Percentiles rank a stretch among this genome's conserved stretches.
phyloP scores from a whole-genome alignment of 805 yeast genomes.

The Ogataea glucozyma region DNA sequence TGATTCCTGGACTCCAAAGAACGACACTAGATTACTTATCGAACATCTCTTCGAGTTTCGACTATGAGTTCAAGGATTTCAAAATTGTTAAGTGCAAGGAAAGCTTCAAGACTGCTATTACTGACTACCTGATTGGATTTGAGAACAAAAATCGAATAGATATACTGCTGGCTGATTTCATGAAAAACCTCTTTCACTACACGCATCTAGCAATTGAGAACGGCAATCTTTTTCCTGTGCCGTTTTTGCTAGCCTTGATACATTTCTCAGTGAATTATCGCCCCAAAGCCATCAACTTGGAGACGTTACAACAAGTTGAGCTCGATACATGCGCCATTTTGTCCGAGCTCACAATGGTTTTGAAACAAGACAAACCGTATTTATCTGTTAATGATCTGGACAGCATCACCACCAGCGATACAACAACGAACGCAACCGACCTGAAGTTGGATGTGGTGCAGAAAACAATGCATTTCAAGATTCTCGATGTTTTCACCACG shows the following conservation, averaged over 20 bases:
- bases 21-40: conserved; percentile 38
- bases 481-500: conserved; percentile 52
- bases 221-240: conserved; percentile 44
- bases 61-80: conserved; percentile 28
- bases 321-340: conserved; percentile 30
- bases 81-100: conserved; percentile 31
- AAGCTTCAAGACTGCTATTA: conserved; percentile 35
- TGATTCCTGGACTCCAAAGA: conserved; percentile 37
- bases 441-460: conserved; percentile 26
- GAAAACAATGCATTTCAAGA: conserved; percentile 44
- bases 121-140: conserved; percentile 44
- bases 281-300: conserved; percentile 56
- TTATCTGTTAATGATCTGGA: conserved; percentile 19
- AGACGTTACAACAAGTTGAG: conserved; percentile 37
- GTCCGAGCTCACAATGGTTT: conserved; percentile 24
- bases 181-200: conserved; percentile 36
- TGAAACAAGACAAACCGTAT: conserved; percentile 33
- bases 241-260: conserved; percentile 59
- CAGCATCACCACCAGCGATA: conserved; percentile 13
- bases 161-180: conserved; percentile 45
- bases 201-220: conserved; percentile 24
- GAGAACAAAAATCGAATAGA: conserved; percentile 51
- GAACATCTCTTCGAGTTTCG: conserved; percentile 34
- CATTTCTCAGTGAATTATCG: conserved; percentile 58
- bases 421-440: conserved; percentile 19